Evolutionary conservation across 192 early-diverging fungal genomes (phyloP), one percentile per base, ranked within the genome.

Genomic region (Rhizophagus clarus): DNA sequence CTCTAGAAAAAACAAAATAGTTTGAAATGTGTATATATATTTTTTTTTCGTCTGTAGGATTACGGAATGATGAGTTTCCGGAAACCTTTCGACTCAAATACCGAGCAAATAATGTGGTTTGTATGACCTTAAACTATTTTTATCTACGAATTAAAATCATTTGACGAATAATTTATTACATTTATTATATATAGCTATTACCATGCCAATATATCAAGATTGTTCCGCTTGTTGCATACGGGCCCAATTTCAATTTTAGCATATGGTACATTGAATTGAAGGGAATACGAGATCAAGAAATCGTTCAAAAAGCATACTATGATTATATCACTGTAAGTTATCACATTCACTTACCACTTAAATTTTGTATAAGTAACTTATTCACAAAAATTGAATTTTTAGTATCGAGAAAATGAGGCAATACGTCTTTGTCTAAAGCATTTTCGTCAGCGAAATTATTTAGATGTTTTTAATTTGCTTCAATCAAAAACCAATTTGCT

Each of bases 181-280:
- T 22, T 15, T 63, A 61, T 70, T 17, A 40, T 4, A 74, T 56
- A 20, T 82, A 93, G 90, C 82, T 91, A 31, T 94, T 99, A 66
- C 97, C 97, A 14, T 93, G 94, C 74, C 94, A 92, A 79, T 98
- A 94, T 78, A 92, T 99, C 79, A 97, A 96, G 89, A 97, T 99
- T 72, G 92, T 94, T 26, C 97, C 97, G 37, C 83, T 97, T 60
- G 85, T 94, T 76, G 94, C 97, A 1, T 95, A 94, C 89, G 96
- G 94, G 28, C 89, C 94, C 70, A 97, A 97, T 76, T 98, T 97
- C 84, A 97, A 96, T 85, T 98, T 97, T 85, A 94, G 92, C 74
- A 93, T 99, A 26, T 99, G 97, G 97, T 94, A 93, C 83, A 88
- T 98, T 10, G 95, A 97, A 87, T 81, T 98, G 15, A 89, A 88